Conservation (phyloP, 2,329 filamentous ascomycete genomes). For the Rhynchosporium graminicola region DNA sequence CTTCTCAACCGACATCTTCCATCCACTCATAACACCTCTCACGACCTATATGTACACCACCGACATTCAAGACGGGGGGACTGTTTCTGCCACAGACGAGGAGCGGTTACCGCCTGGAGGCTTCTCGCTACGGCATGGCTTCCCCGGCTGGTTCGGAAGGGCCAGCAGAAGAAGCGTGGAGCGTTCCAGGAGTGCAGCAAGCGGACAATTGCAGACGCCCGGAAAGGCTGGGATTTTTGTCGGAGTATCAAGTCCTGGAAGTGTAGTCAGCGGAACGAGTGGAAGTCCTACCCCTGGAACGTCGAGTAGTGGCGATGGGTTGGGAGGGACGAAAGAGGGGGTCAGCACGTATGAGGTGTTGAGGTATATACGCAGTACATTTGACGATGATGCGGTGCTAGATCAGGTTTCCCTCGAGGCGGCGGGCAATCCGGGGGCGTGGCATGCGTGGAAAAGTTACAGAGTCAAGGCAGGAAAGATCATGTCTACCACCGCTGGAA, state of each 20-base stretch:
- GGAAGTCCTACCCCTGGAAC: constrained; percentile 30
- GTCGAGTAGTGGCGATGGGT: constrained; percentile 20
- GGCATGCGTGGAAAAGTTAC: constrained; percentile 87
- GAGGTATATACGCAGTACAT: constrained; percentile 78
- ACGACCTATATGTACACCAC: constrained; percentile 95
- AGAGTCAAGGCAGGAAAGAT: constrained; percentile 53
- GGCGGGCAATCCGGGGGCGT: constrained; percentile 87
- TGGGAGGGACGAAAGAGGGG: constrained; percentile 16
- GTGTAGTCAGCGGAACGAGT: constrained; percentile 20
- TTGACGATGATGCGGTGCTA: constrained; percentile 74
- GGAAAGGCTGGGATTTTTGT: constrained; percentile 24
- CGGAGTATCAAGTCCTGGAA: constrained; percentile 28
- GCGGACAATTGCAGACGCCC: constrained; percentile 32
- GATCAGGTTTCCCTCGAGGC: constrained; percentile 79
- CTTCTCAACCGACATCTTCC: constrained; percentile 91
- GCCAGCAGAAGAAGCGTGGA: constrained; percentile 47
- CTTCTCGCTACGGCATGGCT: constrained; percentile 88
- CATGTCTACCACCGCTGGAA: background rate
- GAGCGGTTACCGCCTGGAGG: constrained; percentile 84
- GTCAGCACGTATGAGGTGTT: constrained; percentile 67
- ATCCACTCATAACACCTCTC: constrained; percentile 86
- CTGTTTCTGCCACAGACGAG: constrained; percentile 80
- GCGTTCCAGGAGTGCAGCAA: constrained; percentile 34
- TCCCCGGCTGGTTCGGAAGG: constrained; percentile 84
- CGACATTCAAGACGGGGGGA: constrained; percentile 71